These are phyloP conservation scores for Capronia epimyces DNA, from an alignment of 2,329 filamentous ascomycete species.

Conservation along the genomic window DNA sequence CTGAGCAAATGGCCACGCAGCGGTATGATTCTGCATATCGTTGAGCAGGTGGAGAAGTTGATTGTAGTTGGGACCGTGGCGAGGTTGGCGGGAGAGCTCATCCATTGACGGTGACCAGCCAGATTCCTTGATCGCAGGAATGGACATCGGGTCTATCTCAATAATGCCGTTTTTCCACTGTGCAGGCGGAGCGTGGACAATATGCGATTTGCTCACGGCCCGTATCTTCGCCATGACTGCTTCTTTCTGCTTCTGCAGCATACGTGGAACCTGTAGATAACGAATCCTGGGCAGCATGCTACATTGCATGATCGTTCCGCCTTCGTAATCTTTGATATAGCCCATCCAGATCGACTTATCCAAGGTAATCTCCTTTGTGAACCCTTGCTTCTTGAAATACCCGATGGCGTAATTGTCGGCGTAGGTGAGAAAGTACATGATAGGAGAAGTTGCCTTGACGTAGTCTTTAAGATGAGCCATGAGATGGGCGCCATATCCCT, in stretches of 20 bases:
- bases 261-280: constrained; percentile 85
- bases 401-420: constrained; percentile 98
- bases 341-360: constrained; percentile 94
- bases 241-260: constrained; percentile 97
- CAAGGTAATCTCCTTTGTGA: constrained; percentile 96
- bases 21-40: constrained; percentile 87
- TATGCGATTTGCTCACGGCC: constrained; percentile 80
- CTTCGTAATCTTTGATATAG: constrained; percentile 99
- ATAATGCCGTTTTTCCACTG: constrained; percentile 73
- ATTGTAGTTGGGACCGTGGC: constrained; percentile 94
- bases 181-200: constrained; percentile 76
- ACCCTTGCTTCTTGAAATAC: constrained; percentile 98
- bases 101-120: constrained; percentile 99
- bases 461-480: constrained; percentile 99
- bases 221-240: constrained; percentile 91
- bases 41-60: constrained; percentile 88
- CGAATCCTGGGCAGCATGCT: constrained; percentile 92
- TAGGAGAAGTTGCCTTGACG: constrained; percentile 89
- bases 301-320: constrained; percentile 98
- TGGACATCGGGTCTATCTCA: constrained; percentile 76
- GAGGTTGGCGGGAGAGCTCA: constrained; percentile 85
- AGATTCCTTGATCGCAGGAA: constrained; percentile 81
- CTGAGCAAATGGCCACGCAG: constrained; percentile 89
- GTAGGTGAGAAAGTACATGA: constrained; percentile 98
- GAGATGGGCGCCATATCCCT: constrained; percentile 93